phyloP scores from a whole-genome alignment of 2,329 filamentous ascomycete genomes.

The Aspergillus hortae region DNA sequence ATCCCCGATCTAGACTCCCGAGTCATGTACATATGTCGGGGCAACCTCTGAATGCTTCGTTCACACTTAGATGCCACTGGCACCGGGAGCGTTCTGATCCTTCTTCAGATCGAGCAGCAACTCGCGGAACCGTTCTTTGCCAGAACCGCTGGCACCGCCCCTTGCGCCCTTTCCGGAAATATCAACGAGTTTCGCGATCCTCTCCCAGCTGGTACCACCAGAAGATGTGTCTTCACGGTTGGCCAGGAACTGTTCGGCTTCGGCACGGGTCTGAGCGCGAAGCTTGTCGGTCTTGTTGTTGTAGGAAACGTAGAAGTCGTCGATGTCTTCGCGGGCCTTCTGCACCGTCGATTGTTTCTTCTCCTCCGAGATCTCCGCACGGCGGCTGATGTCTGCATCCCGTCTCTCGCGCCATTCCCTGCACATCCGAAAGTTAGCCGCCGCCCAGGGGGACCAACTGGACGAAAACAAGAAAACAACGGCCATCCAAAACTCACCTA shows the following conservation, averaged over 20 bases:
- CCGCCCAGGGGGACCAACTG: background rate
- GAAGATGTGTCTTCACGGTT: slow-evolving; percentile 88
- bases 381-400: slow-evolving; percentile 76
- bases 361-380: slow-evolving; percentile 75
- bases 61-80: slow-evolving; percentile 42
- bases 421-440: background rate
- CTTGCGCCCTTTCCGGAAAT: slow-evolving; percentile 86
- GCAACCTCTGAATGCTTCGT: too few relatives aligned
- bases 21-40: background rate
- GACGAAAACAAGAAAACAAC: background rate
- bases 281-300: slow-evolving; percentile 97
- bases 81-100: slow-evolving; percentile 78
- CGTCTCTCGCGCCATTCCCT: slow-evolving; percentile 87
- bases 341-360: slow-evolving; percentile 83
- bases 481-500: slow-evolving; percentile 42
- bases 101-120: slow-evolving; percentile 82
- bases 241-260: slow-evolving; percentile 88
- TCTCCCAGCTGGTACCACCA: slow-evolving; percentile 96
- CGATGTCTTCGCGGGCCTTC: slow-evolving; percentile 89
- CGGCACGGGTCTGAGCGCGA: slow-evolving; percentile 79
- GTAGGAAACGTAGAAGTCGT: slow-evolving; percentile 99
- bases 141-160: slow-evolving; percentile 82
- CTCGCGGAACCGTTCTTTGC: slow-evolving; percentile 95
- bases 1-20: background rate
- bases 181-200: slow-evolving; percentile 96